Evolutionary conservation across 2,329 filamentous ascomycete species (phyloP), one percentile per base, ranked within the genome.

Genomic region (Talaromyces sp.): DNA sequence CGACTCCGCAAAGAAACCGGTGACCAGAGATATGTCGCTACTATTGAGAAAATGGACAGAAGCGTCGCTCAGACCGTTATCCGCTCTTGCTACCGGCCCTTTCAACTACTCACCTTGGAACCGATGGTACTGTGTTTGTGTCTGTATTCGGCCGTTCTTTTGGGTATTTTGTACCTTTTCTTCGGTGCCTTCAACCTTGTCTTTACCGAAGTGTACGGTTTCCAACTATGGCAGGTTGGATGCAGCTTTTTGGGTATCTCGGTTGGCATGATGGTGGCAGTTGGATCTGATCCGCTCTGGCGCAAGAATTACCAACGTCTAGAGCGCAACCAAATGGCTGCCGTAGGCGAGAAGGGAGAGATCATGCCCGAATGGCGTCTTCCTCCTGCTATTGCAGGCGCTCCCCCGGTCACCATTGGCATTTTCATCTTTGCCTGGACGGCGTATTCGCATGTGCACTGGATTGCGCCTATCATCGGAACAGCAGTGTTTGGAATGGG

Each of bases 371-470:
- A 97, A 79, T 96, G 90, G 79, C 87, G 92, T 67, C 84, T 97
- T 39, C 90, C 92, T 7, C 87, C 91, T 39, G 78, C 88, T 22
- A 90, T 93, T 60, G 75, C 83, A 8, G 94, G 93, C n/a, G 88
- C 88, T 0, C 77, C 92, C 52, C 78, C 96, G 10, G 91, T 95
- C 37, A 91, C 93, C 5, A 81, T 90, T 64, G 91, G 92, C 7
- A 79, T 98, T 16, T 96, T 97, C 76, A 90, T 91, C 79, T 97
- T 97, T 78, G 92, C 87, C 9, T 97, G 92, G 90, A 93, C 91
- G 4, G 90, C 90, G 14, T 93, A 88, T 75, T 77, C 88, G 60
- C 69, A 75, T 2, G 85, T 97, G 58, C 89, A 92, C 77, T 94
- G 88, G 88, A 90, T 91, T 67, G 83, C 88, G 54, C 89, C 90